phyloP scores from a whole-genome alignment of 768 basidiomycete genomes.

The Suillus sp. region DNA sequence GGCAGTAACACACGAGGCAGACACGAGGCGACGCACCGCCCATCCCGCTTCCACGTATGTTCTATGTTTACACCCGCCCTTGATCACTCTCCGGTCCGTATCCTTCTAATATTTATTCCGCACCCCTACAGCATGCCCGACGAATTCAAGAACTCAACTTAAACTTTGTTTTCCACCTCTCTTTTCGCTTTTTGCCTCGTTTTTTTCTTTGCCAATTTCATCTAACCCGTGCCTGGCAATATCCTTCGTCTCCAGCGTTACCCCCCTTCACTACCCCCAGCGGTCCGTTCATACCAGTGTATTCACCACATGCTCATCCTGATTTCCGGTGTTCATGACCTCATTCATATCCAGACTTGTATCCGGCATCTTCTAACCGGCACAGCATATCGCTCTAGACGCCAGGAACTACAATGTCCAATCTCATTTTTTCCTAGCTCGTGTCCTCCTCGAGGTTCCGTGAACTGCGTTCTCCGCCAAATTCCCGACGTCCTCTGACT shows the following conservation, averaged over 20 bases:
- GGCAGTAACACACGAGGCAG: conserved; percentile 5
- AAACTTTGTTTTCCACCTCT: conserved; percentile 7
- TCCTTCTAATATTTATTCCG: background rate
- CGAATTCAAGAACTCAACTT: conserved; percentile 5
- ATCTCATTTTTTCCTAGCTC: background rate
- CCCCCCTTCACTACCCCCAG: conserved; percentile 3
- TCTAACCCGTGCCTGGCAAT: background rate
- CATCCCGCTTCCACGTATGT: conserved; percentile 5
- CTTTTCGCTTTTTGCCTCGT: background rate
- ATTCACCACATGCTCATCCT: conserved; percentile 1
- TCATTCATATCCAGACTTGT: conserved; percentile 7
- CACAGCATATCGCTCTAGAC: background rate
- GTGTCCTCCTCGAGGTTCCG: conserved; percentile 9
- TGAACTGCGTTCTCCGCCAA: background rate
- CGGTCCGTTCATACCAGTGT: conserved; percentile 8
- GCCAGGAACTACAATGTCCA: conserved; percentile 2
- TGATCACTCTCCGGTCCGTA: conserved; percentile 8
- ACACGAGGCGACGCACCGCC: conserved; percentile 7
- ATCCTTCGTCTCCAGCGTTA: conserved; percentile 2
- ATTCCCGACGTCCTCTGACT: background rate
- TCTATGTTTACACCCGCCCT: conserved; percentile 12
- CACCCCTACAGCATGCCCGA: conserved; percentile 4
- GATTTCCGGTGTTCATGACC: background rate
- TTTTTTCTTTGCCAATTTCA: conserved; percentile 2
- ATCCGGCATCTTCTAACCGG: conserved; percentile 5